Evolutionary conservation across 2,329 filamentous ascomycete genomes (phyloP).

Genomic region (Monilinia laxa): DNA sequence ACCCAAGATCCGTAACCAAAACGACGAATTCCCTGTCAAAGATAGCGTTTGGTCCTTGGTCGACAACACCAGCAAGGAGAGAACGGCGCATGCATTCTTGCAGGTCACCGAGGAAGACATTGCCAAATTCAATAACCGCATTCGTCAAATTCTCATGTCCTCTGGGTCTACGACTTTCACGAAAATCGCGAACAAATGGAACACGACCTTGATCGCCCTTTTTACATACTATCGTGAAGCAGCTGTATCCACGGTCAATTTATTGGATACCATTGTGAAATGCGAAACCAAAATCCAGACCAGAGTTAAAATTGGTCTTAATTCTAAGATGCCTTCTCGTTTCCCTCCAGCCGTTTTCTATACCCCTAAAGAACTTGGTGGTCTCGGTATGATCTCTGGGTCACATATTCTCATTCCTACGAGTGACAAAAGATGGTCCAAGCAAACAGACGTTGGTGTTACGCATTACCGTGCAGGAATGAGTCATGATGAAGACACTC

Average conservation of each 20-base stretch:
- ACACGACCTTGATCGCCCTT: constrained; percentile 91
- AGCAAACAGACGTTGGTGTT: constrained; percentile 95
- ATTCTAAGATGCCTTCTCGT: constrained; percentile 98
- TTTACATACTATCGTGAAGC: constrained; percentile 99
- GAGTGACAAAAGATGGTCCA: constrained; percentile 96
- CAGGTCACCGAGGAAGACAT: constrained; percentile 98
- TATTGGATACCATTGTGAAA: constrained; percentile 97
- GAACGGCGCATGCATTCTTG: constrained; percentile 94
- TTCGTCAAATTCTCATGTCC: constrained; percentile 97
- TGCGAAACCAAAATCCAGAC: constrained; percentile 99
- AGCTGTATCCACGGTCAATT: constrained; percentile 88
- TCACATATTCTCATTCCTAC: constrained; percentile 97
- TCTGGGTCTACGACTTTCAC: constrained; percentile 99
- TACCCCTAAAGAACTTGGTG: constrained; percentile 95
- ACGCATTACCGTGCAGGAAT: constrained; percentile 97
- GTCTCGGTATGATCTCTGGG: constrained; percentile 97
- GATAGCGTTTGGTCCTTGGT: constrained; percentile 98
- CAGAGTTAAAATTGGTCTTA: constrained; percentile 95
- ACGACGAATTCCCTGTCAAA: constrained; percentile 95
- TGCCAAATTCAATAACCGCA: constrained; percentile 98
- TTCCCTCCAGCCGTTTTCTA: constrained; percentile 99
- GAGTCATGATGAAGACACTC: constrained; percentile 95
- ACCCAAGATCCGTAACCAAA: constrained; percentile 91
- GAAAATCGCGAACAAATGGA: constrained; percentile 99
- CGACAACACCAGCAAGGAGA: constrained; percentile 94